Conservation (phyloP, 2,329 filamentous ascomycete species). For the Rachicladosporium sp. region DNA sequence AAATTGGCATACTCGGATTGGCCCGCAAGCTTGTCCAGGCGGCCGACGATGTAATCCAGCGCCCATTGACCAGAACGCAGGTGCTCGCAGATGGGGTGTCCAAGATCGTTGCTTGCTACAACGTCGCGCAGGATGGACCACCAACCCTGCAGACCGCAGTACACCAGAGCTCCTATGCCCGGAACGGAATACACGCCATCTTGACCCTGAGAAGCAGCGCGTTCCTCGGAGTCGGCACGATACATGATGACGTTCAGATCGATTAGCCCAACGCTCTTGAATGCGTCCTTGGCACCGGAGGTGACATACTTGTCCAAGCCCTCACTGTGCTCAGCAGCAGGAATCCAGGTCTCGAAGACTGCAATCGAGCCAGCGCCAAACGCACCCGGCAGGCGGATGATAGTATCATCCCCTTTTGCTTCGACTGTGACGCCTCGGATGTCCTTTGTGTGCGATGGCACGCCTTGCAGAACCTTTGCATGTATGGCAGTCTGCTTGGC, state of each 20-base stretch:
- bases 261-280: slow-evolving; percentile 59
- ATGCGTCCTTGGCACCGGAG: slow-evolving; percentile 65
- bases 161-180: slow-evolving; percentile 70
- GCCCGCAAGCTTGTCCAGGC: slow-evolving; percentile 57
- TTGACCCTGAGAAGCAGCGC: slow-evolving; percentile 61
- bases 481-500: slow-evolving; percentile 50
- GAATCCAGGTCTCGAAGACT: slow-evolving; percentile 92
- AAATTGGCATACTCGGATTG: slow-evolving; percentile 49
- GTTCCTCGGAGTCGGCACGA: slow-evolving; percentile 79
- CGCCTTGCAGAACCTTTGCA: slow-evolving; percentile 64
- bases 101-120: slow-evolving; percentile 78
- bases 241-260: slow-evolving; percentile 91
- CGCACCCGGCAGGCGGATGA: slow-evolving; percentile 65
- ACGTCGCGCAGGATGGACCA: slow-evolving; percentile 83
- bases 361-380: slow-evolving; percentile 93
- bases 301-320: slow-evolving; percentile 81
- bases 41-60: slow-evolving; percentile 71
- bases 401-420: slow-evolving; percentile 58
- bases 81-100: slow-evolving; percentile 86
- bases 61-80: slow-evolving; percentile 86
- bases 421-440: slow-evolving; percentile 64
- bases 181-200: slow-evolving; percentile 89
- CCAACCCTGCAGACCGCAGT: slow-evolving; percentile 96
- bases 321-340: slow-evolving; percentile 68
- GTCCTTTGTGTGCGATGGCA: slow-evolving; percentile 71